Evolutionary conservation across 768 basidiomycete genomes (phyloP), one percentile per base, ranked within the genome.

Genomic region (Tremella fuciformis): DNA sequence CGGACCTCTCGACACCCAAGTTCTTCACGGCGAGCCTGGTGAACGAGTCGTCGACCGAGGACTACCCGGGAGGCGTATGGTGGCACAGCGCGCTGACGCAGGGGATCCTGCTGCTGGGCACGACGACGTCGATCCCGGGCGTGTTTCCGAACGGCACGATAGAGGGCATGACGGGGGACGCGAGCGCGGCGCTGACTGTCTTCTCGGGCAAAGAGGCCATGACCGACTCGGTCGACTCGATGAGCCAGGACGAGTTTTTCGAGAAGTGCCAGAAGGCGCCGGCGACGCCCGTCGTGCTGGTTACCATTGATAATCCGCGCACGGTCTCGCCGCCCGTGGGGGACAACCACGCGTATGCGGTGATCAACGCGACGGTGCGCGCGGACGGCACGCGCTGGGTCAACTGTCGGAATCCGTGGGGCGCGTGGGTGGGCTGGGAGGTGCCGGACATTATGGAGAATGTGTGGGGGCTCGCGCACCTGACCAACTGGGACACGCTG

Each of bases 321-420:
- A 39, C 24, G 34, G 37, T 34, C 13, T 44, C 21, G 18, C 57
- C 57, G 2, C 55, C 56, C 8, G n/a, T 62, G 1, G 19, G 42
- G 11, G 50, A 34, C 3, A 40, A 54, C 42, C 65, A 67, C 39
- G 62, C 42, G 9, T 67, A 63, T 46, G 58, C 65, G 9, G 59
- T 67, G 16, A 49, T 58, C 55, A 47, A 29, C 25, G 58, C 65
- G 13, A 52, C 13, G 2, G 53, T 38, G 8, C 34, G 41, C 16
- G 52, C 25, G 9, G 49, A 50, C 24, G 55, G 52, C 15, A 53
- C 29, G 25, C 52, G 57, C 55, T 55, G 46, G 11, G 62, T 60
- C 8, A 50, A 42, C 13, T 46, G 58, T 7, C 25, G 56, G 18
- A 67, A 67, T 51, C 65, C 65, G 3, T 67, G 65, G 65, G 65